Base-by-base conservation (phyloP, 306 rosid genomes). In the Prosopis cineraria region DNA sequence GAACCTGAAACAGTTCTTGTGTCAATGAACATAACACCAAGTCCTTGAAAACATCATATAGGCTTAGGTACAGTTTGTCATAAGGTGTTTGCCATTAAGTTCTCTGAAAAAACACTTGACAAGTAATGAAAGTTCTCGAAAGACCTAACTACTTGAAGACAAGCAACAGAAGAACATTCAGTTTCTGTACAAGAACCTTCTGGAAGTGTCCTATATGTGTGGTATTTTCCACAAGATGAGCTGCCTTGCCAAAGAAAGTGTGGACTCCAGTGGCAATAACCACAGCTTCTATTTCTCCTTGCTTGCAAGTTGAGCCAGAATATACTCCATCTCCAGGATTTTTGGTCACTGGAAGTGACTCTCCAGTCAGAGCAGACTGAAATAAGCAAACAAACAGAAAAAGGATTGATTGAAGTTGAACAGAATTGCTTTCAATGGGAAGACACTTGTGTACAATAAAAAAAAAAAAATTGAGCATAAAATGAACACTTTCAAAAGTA, bases 231-330 rank as follows among this genome's bases (percentile, higher is more conserved):
- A 91, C 97, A 73, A 91, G 97, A 79, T 89, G 97, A 79, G 97
- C 97, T 19, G 90, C 92, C 79, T 89, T 91, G 39, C 97, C 93
- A 41, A 91, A 88, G 87, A 91, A 91, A 34, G 97, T 88, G 81
- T 89, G 97, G 79, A 91, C 97, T 52, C 97, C 93, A 4, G 97
- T 91, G 70, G 93, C 97, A 39, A 91, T 91, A 55, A 91, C 93
- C 34, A 89, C 77, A 29, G 86, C 97, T 45, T 89, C 97, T 53
- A 91, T 89, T 76, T 89, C 97, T 77, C 97, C 92, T 85, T 91
- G 97, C 82, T 91, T 89, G 87, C 97, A 91, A 41, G 97, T 91
- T 81, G 97, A 91, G 76, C 97, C 97, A 53, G 92, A 89, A 77
- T 88, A 91, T 39, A 89, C 86, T 39, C 91, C 97, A 22, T 79